These are phyloP conservation scores for Mucor mucedo DNA, from an alignment of 371 early-diverging fungal genomes.

Conservation along the genomic window DNA sequence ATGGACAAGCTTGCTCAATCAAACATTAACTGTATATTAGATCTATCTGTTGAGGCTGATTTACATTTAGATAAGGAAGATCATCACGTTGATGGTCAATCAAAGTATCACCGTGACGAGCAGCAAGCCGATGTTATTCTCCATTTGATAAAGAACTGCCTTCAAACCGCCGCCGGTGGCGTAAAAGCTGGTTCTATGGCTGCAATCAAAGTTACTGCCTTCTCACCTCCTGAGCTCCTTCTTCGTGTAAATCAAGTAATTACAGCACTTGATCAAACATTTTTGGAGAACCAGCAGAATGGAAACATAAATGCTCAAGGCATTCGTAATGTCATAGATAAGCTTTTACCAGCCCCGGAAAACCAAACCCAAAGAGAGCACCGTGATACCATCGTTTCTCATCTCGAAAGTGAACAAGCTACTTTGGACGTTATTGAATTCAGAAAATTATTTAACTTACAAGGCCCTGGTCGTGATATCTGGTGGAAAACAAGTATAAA, in stretches of 20 bases:
- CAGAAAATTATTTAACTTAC: constrained; percentile 41
- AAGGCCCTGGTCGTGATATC: constrained; percentile 44
- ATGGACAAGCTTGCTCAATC: constrained; percentile 73
- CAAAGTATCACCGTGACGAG: constrained; percentile 38
- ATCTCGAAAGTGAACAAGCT: constrained; percentile 17
- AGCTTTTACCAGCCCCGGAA: constrained; percentile 32
- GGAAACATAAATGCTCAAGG: constrained; percentile 36
- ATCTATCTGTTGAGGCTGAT: constrained; percentile 91
- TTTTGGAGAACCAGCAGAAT: constrained; percentile 38
- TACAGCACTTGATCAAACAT: constrained; percentile 41
- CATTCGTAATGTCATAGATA: constrained; percentile 28
- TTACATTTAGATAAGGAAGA: constrained; percentile 55
- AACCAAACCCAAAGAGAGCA: constrained; percentile 22
- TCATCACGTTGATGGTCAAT: constrained; percentile 19
- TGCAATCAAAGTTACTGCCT: constrained; percentile 91
- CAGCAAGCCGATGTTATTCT: constrained; percentile 69
- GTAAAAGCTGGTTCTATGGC: constrained; percentile 62
- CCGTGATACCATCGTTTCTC: constrained; percentile 28
- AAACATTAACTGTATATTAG: constrained; percentile 88
- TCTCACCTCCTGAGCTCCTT: constrained; percentile 78
- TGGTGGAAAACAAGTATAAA: constrained; percentile 35
- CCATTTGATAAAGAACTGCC: constrained; percentile 64
- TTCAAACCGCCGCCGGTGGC: constrained; percentile 68
- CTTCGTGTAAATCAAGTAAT: constrained; percentile 71
- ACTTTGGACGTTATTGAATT: constrained; percentile 38